These are phyloP conservation scores for Camellia oleifera DNA, from an alignment of 179 eudicot species.

Conservation along the genomic window DNA sequence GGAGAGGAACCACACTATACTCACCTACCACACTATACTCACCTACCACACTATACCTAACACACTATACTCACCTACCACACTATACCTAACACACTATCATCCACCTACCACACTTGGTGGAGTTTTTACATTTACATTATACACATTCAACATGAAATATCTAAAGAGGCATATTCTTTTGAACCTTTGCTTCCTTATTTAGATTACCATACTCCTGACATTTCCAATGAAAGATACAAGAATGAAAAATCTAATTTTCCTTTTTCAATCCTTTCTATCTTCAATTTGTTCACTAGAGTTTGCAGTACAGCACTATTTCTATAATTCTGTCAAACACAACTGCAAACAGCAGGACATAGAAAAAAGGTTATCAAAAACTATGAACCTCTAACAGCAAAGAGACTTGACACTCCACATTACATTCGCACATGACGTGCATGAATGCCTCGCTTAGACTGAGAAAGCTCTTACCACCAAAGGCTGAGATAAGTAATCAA, in stretches of 20 bases:
- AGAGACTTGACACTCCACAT: neutral
- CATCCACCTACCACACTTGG: no score
- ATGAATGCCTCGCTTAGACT: neutral
- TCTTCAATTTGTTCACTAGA: neutral
- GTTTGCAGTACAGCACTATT: neutral
- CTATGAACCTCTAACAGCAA: neutral
- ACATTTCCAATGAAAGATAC: no score
- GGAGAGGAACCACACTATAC: no score
- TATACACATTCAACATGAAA: neutral
- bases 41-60: no score
- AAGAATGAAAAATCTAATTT: no score
- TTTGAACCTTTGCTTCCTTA: neutral
- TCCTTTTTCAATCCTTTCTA: neutral
- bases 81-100: no score
- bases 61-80: no score
- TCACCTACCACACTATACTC: no score
- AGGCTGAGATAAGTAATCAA: conserved; percentile 75
- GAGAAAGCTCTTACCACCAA: conserved; percentile 76
- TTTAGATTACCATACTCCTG: neutral
- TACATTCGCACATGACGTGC: neutral
- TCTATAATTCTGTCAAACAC: neutral
- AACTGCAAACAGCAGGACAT: neutral
- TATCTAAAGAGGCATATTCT: neutral
- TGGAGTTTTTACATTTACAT: no score
- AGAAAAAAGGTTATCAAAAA: neutral